Base-by-base conservation (phyloP, 768 basidiomycete species). In the Boletales sp. region DNA sequence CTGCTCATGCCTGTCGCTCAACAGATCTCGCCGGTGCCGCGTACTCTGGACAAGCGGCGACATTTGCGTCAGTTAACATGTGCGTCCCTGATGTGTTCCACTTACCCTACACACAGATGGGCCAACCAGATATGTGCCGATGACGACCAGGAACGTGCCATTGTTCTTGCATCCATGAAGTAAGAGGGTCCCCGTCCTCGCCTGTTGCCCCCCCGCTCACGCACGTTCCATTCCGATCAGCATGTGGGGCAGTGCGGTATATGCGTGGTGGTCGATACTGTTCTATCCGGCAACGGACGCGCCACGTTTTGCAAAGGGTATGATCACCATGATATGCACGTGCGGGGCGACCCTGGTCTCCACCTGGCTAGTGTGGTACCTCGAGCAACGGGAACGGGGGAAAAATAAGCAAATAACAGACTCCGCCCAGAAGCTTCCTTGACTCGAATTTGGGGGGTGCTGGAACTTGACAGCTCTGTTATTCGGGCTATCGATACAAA, bases 81-180 rank as follows among this genome's bases (percentile, higher is more conserved):
- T 31, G 35, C 14, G 18, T 42, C 21, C 32, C 31, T 30, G 4
- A 15, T 19, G 10, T n/a, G 44, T 34, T 10, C 43, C 33, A 53
- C 54, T 28, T 28, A 28, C 41, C 52, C 21, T 34, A 18, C 53
- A 19, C 47, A 17, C 55, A 83, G 81, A 13, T 88, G 88, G 87
- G 85, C 86, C n/a, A 90, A 90, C 63, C 83, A 86, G 60, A 77
- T 86, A 44, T 84, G 83, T 50, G 77, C 80, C 25, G 81, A 86
- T 56, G 84, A 90, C 64, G 74, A 83, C 58, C 80, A 83, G 62
- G 83, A 86, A 58, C 77, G 86, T 39, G 79, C 74, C 5, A 70
- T 89, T 36, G 84, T 88, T 4, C 73, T 90, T 14, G 86, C 83
- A 21, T 83, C 81, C 7, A 89, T 90, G 87, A 89, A 89, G 81